A percentile compares a stretch with the other conserved stretches of the same genome.
Conservation (phyloP, 1,139 yeast genomes). For the Eremothecium cymbalariae region DNA sequence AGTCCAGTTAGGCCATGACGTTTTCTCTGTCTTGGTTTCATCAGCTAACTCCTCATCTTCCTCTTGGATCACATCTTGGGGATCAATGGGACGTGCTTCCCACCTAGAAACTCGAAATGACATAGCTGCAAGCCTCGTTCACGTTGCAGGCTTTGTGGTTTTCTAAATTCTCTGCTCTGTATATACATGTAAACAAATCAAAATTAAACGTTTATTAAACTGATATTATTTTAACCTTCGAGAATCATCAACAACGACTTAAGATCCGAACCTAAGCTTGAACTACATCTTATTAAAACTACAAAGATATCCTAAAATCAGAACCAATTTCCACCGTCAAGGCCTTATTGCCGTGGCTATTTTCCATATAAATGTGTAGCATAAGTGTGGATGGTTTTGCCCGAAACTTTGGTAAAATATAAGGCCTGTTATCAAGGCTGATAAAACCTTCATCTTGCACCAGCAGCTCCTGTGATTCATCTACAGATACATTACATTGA, state of each 20-base stretch:
- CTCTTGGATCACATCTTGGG: conserved; percentile 7
- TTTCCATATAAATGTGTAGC: conserved; percentile 13
- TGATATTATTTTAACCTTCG: too few species aligned
- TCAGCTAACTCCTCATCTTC: conserved; percentile 16
- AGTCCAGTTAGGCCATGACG: conserved; percentile 8
- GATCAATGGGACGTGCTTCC: conserved; percentile 11
- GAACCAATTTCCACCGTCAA: conserved; percentile 11
- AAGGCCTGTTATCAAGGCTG: conserved; percentile 12
- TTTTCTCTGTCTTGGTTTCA: conserved; percentile 8
- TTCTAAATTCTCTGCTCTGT: not conserved
- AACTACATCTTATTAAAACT: conserved; percentile 1
- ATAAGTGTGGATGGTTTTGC: conserved; percentile 12
- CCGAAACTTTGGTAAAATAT: conserved; percentile 12
- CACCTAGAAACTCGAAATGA: conserved; percentile 18
- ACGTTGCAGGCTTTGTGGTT: not conserved
- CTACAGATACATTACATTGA: conserved; percentile 28
- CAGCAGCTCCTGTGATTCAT: conserved; percentile 17
- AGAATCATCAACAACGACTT: not conserved
- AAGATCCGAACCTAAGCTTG: not conserved
- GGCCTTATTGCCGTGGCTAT: conserved; percentile 8
- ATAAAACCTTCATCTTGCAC: conserved; percentile 8
- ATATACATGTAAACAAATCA: not conserved
- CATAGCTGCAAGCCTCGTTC: conserved; percentile 8
- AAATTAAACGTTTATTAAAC: not conserved
- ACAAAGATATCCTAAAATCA: conserved; percentile 5